Percentiles rank a stretch among this genome's conserved stretches.
Evolutionary conservation across 2,329 filamentous ascomycete genomes (phyloP).

Genomic region (Cryphonectria parasitica): DNA sequence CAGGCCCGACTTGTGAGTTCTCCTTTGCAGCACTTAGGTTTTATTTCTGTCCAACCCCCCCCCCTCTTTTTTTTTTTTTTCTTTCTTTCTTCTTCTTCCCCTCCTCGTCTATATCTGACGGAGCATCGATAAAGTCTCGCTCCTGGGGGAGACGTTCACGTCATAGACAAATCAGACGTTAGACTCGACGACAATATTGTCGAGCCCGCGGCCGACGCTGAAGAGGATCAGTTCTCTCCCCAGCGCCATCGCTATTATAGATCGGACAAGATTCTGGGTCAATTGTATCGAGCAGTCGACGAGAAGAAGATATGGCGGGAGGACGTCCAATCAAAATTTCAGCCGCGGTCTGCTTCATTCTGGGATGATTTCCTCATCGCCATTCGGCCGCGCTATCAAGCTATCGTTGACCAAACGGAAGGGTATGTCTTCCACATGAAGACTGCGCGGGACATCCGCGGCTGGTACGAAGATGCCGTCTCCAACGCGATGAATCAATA

Average conservation of each 20-base stretch:
- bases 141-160: constrained; percentile 47
- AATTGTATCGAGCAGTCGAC: constrained; percentile 73
- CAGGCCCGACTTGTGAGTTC: constrained; percentile 60
- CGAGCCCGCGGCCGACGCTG: constrained; percentile 40
- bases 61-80: too few relatives aligned
- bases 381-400: constrained; percentile 36
- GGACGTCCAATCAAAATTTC: constrained; percentile 45
- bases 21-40: neutral
- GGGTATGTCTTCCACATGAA: constrained; percentile 40
- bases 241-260: constrained; percentile 62
- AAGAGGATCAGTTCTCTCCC: constrained; percentile 51
- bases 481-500: constrained; percentile 46
- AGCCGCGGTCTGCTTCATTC: constrained; percentile 40
- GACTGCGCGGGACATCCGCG: constrained; percentile 47
- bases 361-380: constrained; percentile 48
- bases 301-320: constrained; percentile 67
- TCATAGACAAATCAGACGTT: constrained; percentile 51
- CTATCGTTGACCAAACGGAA: constrained; percentile 31
- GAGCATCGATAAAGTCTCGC: constrained; percentile 44
- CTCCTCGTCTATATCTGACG: neutral
- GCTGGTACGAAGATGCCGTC: constrained; percentile 52
- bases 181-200: constrained; percentile 40
- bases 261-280: constrained; percentile 70
- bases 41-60: neutral
- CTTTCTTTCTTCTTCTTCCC: too few relatives aligned